phyloP scores from a whole-genome alignment of 2,329 filamentous ascomycete genomes.

The Phoma herbarum region DNA sequence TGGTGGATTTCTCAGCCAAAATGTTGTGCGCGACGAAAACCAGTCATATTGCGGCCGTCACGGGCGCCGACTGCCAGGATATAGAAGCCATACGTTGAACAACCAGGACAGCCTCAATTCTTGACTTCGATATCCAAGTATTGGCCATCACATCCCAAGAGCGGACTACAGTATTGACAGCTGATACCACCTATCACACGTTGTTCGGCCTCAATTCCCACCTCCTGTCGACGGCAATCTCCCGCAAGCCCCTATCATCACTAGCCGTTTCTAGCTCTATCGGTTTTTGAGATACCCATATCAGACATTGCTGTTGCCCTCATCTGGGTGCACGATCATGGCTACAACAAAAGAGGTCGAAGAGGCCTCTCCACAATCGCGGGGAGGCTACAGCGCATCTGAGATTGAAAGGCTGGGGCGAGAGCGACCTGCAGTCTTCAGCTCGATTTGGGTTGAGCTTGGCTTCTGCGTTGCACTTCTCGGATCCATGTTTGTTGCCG shows the following conservation, averaged over 20 bases:
- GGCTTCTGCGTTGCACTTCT: conserved; percentile 70
- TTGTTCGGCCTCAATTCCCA: background rate
- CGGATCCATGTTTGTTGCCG: conserved; percentile 70
- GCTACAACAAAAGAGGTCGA: conserved; percentile 23
- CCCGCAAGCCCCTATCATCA: background rate
- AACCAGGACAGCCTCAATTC: background rate
- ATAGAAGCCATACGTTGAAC: conserved; percentile 22
- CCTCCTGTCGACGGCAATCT: background rate
- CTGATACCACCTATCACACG: background rate
- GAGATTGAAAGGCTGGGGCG: conserved; percentile 69
- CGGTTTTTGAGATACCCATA: background rate
- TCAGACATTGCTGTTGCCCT: background rate
- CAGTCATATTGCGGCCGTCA: conserved; percentile 22
- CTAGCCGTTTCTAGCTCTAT: conserved; percentile 1
- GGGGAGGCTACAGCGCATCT: conserved; percentile 33
- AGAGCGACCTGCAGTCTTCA: conserved; percentile 67
- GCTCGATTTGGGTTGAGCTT: conserved; percentile 63
- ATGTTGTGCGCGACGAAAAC: conserved; percentile 23
- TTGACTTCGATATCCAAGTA: background rate
- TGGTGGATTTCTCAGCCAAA: conserved; percentile 29
- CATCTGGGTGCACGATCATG: conserved; percentile 1
- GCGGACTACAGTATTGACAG: conserved; percentile 2
- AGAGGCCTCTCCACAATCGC: conserved; percentile 17
- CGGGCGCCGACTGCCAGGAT: conserved; percentile 20
- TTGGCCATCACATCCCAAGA: conserved; percentile 1